Percentiles rank a stretch among this genome's conserved stretches.
Evolutionary conservation across 164 flowering plant genomes (phyloP).

Genomic region (Stephania cephalantha): DNA sequence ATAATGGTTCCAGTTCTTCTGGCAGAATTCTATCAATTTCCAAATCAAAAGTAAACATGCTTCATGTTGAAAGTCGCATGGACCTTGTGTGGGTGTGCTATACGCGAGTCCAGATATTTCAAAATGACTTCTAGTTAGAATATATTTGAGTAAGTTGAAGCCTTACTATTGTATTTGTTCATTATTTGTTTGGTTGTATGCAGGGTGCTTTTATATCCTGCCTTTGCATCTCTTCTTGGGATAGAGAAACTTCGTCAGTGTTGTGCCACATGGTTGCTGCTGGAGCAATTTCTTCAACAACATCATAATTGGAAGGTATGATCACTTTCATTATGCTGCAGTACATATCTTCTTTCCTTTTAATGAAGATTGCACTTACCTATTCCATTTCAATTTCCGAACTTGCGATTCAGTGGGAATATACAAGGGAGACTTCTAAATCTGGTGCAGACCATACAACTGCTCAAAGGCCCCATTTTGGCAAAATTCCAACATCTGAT

Average conservation of each 20-base stretch:
- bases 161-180: neutral
- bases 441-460: slow-evolving; percentile 33
- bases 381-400: slow-evolving; percentile 15
- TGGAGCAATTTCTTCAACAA: slow-evolving; percentile 80
- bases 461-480: slow-evolving; percentile 33
- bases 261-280: slow-evolving; percentile 94
- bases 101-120: slow-evolving; percentile 8
- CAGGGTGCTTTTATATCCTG: slow-evolving; percentile 89
- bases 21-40: slow-evolving; percentile 36
- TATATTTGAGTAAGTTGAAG: neutral
- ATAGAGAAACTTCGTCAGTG: slow-evolving; percentile 92
- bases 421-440: slow-evolving; percentile 53
- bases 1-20: slow-evolving; percentile 26
- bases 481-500: slow-evolving; percentile 39
- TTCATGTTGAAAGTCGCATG: slow-evolving; percentile 55
- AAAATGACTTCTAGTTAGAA: neutral
- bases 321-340: neutral
- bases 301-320: slow-evolving; percentile 83
- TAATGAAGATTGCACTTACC: neutral
- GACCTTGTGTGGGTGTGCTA: slow-evolving; percentile 77
- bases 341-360: neutral
- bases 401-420: slow-evolving; percentile 77
- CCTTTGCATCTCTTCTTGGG: slow-evolving; percentile 90
- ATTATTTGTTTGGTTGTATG: slow-evolving; percentile 13
- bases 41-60: slow-evolving; percentile 36